Evolutionary conservation across 768 basidiomycete species (phyloP).

Genomic region (Candolleomyces eurysporus): DNA sequence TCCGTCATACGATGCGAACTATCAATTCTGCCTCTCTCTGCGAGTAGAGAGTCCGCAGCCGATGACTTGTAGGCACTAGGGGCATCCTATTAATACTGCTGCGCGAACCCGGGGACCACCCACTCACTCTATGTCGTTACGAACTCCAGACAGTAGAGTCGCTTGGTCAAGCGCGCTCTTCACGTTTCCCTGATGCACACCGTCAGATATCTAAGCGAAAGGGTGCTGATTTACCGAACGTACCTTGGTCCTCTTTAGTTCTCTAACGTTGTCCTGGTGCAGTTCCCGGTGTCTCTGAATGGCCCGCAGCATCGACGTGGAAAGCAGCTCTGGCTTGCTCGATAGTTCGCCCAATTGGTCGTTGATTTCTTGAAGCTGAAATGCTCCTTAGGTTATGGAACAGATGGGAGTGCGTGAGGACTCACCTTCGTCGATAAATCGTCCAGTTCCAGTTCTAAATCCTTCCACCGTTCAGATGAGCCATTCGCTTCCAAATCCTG

Average conservation of each 20-base stretch:
- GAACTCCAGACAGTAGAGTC: constrained; percentile 84
- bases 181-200: constrained; percentile 55
- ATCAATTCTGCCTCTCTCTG: constrained; percentile 88
- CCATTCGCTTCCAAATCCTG: constrained; percentile 71
- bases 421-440: constrained; percentile 82
- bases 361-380: constrained; percentile 82
- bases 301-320: constrained; percentile 82
- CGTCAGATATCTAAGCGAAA: neutral
- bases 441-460: constrained; percentile 84
- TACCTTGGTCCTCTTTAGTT: constrained; percentile 86
- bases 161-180: constrained; percentile 82
- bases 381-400: constrained; percentile 6
- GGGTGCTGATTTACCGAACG: neutral
- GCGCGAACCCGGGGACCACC: constrained; percentile 20
- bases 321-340: constrained; percentile 66
- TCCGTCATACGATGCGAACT: constrained; percentile 95
- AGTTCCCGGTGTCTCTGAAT: constrained; percentile 91
- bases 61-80: constrained; percentile 87
- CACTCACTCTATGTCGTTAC: constrained; percentile 89
- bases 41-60: constrained; percentile 80
- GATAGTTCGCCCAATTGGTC: constrained; percentile 72
- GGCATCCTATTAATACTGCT: neutral
- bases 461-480: constrained; percentile 70
- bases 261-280: constrained; percentile 81
- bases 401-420: neutral